Evolutionary conservation across 371 early-diverging fungal species (phyloP), one percentile per base, ranked within the genome.

Genomic region (Lichtheimia ramosa): DNA sequence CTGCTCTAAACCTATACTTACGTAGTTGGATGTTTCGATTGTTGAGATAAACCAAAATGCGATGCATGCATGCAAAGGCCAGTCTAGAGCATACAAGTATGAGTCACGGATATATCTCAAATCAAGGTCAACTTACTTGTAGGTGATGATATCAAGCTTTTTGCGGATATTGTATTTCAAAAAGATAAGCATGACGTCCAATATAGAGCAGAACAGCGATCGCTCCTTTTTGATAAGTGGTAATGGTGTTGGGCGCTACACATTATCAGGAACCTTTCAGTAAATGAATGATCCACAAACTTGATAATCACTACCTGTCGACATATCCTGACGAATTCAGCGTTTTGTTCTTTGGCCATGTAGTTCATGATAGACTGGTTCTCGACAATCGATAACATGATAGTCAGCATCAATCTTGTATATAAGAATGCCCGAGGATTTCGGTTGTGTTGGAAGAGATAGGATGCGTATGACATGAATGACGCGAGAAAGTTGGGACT

Each of bases 101-200:
- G 13, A 40, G 34, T 18, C 1, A 34, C 14, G 10, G 21, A 14
- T 20, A 6, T 2, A 14, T 18, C 23, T 23, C 28, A 18, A 34
- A 58, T 15, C 4, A 8, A 50, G 14, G 16, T 28, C 13, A 7
- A 18, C 54, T 72, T 73, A 83, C 83, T 68, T 78, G 54, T 77
- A 81, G 7, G 71, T 71, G n/a, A 69, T 65, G 21, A 84, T 43
- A 49, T 78, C 79, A 39, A 84, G 63, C 46, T 78, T 84, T 53
- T 84, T 84, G 18, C 75, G 70, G 62, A 82, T 72, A 48, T 80
- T 82, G 61, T 82, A 80, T 48, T 78, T 79, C n/a, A 82, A 49
- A 50, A 78, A 82, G n/a, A 75, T 63, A 0, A 82, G 51, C 20
- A 78, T 55, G 12, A 69, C 73, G 57, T 84, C 84, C 41, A 84